Evolutionary conservation across 169 alveolate genomes (phyloP), one percentile per base, ranked within the genome.

Genomic region (Theileria sp.): DNA sequence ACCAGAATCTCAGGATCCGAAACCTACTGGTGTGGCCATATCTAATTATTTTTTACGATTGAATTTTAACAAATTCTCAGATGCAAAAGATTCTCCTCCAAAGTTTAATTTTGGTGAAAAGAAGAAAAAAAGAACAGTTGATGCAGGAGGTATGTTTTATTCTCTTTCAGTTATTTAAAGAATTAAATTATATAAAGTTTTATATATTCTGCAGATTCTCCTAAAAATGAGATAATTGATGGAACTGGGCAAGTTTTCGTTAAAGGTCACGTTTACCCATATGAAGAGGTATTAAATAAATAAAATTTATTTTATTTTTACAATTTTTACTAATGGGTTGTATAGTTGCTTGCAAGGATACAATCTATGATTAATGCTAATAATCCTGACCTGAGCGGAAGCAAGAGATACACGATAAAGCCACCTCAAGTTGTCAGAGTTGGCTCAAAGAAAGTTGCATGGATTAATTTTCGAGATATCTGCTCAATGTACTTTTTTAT

Each of bases 361-460:
- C 95, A 93, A 66, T 87, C 88, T 30, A 64, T 94, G 66, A 92
- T 96, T 64, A 93, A 87, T 54, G 94, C 92, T 60, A 94, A 94
- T 85, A 95, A 95, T 77, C 96, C 95, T n/a, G 97, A 93, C 72
- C 75, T 95, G 36, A 87, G 95, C 62, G 97, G 96, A 36, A 84
- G 93, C 56, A 94, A 94, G 86, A 86, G 96, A 34, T 94, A 93
- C 81, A 93, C 97, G 19, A 88, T 95, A 49, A 92, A 90, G 75
- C 97, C 98, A 9, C 99, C 98, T 6, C 96, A 96, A 72, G 97
- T 97, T 36, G 98, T 94, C n/a, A 89, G 97, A 19, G 97, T 96
- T 3, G 99, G 99, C 30, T 93, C 98, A n/a, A 97, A 95, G 88
- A 96, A 95, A 89, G 97, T 95, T 0, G 97, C 97, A 17, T 96